A percentile compares a stretch with the other conserved stretches of the same genome.
phyloP scores from a whole-genome alignment of 106 monocot species.

The Allium cepa region DNA sequence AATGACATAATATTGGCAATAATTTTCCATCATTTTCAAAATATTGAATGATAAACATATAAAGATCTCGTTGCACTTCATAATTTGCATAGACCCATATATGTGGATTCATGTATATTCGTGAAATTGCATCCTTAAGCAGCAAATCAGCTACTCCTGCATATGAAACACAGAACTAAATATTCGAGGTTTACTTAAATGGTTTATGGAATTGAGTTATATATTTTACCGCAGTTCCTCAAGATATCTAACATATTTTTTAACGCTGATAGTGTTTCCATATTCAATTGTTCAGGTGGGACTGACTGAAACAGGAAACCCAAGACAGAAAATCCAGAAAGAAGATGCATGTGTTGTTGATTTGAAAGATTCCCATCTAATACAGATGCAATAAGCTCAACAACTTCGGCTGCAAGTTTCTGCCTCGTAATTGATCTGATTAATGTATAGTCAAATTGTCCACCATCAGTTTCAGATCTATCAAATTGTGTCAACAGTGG shows the following conservation, averaged over 20 bases:
- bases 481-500: slow-evolving; percentile 76
- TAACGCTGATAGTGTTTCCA: slow-evolving; percentile 64
- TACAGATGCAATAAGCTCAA: slow-evolving; percentile 82
- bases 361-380: slow-evolving; percentile 88
- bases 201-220: slow-evolving; percentile 1
- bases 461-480: slow-evolving; percentile 21
- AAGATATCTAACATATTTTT: slow-evolving; percentile 74
- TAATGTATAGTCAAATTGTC: slow-evolving; percentile 20
- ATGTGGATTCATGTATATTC: slow-evolving; percentile 83
- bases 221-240: slow-evolving; percentile 53
- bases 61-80: slow-evolving; percentile 91
- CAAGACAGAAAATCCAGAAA: slow-evolving; percentile 87
- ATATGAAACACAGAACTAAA: slow-evolving; percentile 8
- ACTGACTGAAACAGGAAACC: slow-evolving; percentile 89
- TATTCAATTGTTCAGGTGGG: slow-evolving; percentile 68
- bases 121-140: slow-evolving; percentile 72
- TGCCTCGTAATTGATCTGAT: slow-evolving; percentile 30
- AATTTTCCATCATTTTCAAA: slow-evolving; percentile 66
- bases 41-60: slow-evolving; percentile 83
- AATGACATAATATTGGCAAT: slow-evolving; percentile 42
- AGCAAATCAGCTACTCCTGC: slow-evolving; percentile 70
- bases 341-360: slow-evolving; percentile 94
- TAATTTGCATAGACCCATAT: slow-evolving; percentile 87
- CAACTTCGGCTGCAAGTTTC: slow-evolving; percentile 64
- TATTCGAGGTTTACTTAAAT: neutral